Evolutionary conservation across 495 filamentous ascomycete species (phyloP).

Genomic region (Umbilicaria muhlenbergii): DNA sequence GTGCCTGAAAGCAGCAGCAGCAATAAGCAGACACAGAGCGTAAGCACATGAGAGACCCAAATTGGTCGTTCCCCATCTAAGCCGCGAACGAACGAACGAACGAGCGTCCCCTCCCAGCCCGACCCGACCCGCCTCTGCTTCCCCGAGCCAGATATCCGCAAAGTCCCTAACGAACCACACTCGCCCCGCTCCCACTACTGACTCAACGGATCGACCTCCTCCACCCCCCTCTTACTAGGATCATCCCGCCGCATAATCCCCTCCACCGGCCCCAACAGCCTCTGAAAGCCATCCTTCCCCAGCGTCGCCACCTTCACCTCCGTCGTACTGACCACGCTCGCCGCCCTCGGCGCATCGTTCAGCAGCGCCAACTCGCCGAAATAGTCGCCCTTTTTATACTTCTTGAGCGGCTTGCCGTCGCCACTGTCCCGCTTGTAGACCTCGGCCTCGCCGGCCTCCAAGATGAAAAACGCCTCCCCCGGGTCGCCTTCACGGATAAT

Average conservation of each 20-base stretch:
- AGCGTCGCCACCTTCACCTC: conserved; percentile 90
- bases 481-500: conserved; percentile 90
- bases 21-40: too few species aligned
- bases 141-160: too few species aligned
- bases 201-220: too few species aligned
- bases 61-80: too few species aligned
- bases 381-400: conserved; percentile 83
- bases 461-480: conserved; percentile 81
- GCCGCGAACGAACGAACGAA: too few species aligned
- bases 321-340: conserved; percentile 64
- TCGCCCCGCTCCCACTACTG: too few species aligned
- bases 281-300: conserved; percentile 87
- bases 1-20: too few species aligned
- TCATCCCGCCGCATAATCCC: conserved; percentile 85
- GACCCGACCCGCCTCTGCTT: too few species aligned
- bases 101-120: too few species aligned
- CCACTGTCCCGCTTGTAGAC: conserved; percentile 50
- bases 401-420: conserved; percentile 48
- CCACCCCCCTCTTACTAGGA: conserved; percentile 14
- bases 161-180: too few species aligned
- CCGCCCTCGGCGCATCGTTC: conserved; percentile 88
- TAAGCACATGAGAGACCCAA: too few species aligned
- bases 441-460: conserved; percentile 80
- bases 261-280: conserved; percentile 83
- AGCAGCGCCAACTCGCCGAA: conserved; percentile 90